A percentile compares a stretch with the other conserved stretches of the same genome.
Evolutionary conservation across 208 protist genomes (phyloP).

Genomic region (Tritrichomonas foetus): DNA sequence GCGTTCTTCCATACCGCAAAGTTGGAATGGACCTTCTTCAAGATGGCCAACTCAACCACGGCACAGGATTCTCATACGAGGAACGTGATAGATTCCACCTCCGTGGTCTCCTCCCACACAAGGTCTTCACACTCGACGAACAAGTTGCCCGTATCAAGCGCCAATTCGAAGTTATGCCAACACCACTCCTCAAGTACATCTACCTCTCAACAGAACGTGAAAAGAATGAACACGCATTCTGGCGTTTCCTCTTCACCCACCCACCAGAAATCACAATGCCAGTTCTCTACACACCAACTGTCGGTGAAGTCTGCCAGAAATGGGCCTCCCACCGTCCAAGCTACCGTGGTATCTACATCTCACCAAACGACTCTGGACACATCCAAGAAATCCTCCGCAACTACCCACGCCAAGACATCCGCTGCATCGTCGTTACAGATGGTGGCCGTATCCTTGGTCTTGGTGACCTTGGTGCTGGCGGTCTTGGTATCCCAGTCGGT

Average conservation of each 20-base stretch:
- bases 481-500: not conserved
- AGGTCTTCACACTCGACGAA: constrained; percentile 5
- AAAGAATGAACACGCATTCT: not conserved
- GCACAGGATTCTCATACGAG: not conserved
- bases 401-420: not conserved
- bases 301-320: not conserved
- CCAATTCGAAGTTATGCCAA: not conserved
- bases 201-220: not conserved
- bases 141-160: not conserved
- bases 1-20: not conserved
- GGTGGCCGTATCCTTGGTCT: constrained; percentile 23
- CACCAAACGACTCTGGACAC: not conserved
- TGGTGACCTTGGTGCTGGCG: not conserved
- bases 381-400: not conserved
- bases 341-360: constrained; percentile 22
- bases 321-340: not conserved
- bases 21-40: not conserved
- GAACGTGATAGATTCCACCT: not conserved
- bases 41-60: not conserved
- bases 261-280: constrained; percentile 7
- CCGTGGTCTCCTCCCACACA: not conserved
- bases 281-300: constrained; percentile 40
- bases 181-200: constrained; percentile 23
- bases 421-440: constrained; percentile 23
- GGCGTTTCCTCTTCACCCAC: not conserved